These are phyloP conservation scores for Castanospermum australe DNA, from an alignment of 306 rosid genomes.

Conservation along the genomic window DNA sequence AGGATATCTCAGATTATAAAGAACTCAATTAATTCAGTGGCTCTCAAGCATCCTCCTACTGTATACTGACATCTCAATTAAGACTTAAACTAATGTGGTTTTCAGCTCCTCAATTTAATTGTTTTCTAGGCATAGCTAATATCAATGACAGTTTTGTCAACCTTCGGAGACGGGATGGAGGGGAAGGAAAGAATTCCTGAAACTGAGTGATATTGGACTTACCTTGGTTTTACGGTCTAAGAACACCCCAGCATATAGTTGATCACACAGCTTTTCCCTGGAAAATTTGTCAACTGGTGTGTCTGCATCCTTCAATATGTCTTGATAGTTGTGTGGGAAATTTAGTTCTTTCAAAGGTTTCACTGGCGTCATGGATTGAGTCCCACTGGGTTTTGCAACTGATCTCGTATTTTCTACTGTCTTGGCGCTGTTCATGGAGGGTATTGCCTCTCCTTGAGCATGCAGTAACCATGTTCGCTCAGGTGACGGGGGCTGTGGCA, in stretches of 20 bases:
- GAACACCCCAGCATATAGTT: slow-evolving; percentile 37
- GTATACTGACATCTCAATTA: neutral
- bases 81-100: too few species aligned
- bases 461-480: slow-evolving; percentile 12
- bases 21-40: neutral
- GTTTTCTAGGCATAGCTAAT: neutral
- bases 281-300: slow-evolving; percentile 27
- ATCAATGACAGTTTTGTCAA: neutral
- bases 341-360: slow-evolving; percentile 12
- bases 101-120: neutral
- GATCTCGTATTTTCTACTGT: neutral
- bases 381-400: slow-evolving; percentile 19
- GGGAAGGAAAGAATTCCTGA: too few species aligned
- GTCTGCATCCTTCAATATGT: slow-evolving; percentile 38
- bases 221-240: slow-evolving; percentile 35
- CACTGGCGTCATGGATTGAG: neutral
- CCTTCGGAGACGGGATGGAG: neutral
- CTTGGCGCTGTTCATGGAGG: neutral
- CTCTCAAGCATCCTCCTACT: neutral
- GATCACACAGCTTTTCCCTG: slow-evolving; percentile 16
- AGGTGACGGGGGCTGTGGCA: neutral
- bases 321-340: slow-evolving; percentile 21
- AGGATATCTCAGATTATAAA: neutral
- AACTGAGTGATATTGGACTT: neutral
- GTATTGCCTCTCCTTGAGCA: neutral